Evolutionary conservation across 1,284 basidiomycete species (phyloP).

Genomic region (Pascua sp.): DNA sequence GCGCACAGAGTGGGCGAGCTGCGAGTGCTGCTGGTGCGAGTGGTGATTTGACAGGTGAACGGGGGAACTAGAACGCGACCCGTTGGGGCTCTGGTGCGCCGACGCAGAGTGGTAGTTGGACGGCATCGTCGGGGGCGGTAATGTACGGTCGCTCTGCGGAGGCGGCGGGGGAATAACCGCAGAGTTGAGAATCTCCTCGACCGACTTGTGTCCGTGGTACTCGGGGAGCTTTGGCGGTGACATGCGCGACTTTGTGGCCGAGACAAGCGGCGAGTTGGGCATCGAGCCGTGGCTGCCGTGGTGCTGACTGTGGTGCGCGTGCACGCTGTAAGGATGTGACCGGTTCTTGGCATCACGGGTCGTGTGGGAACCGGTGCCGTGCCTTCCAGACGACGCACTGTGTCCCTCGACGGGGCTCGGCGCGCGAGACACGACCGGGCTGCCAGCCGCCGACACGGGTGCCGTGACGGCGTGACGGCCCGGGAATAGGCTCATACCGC

Average conservation of each 20-base stretch:
- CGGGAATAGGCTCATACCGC: slow-evolving; percentile 53
- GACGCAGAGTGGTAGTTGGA: slow-evolving; percentile 41
- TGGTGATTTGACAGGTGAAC: slow-evolving; percentile 19
- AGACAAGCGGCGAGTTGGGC: slow-evolving; percentile 42
- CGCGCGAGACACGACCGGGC: slow-evolving; percentile 41
- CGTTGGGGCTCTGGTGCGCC: slow-evolving; percentile 39
- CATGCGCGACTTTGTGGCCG: slow-evolving; percentile 32
- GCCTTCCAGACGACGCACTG: slow-evolving; percentile 46
- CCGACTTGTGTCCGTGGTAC: slow-evolving; percentile 29
- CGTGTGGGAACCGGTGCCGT: slow-evolving; percentile 44
- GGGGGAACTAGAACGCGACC: slow-evolving; percentile 42
- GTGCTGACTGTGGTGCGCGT: slow-evolving; percentile 19
- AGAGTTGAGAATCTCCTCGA: slow-evolving; percentile 51
- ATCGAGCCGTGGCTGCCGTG: slow-evolving; percentile 24
- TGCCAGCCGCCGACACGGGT: slow-evolving; percentile 40
- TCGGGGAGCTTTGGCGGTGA: slow-evolving; percentile 37
- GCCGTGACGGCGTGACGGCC: slow-evolving; percentile 42
- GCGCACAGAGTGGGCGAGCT: slow-evolving; percentile 59
- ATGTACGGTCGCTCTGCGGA: slow-evolving; percentile 34
- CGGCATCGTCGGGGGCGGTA: slow-evolving; percentile 41
- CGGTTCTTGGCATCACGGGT: slow-evolving; percentile 46
- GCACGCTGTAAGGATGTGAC: slow-evolving; percentile 42
- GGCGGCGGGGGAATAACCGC: slow-evolving; percentile 43
- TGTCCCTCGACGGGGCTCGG: slow-evolving; percentile 44
- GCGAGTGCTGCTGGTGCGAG: slow-evolving; percentile 11